phyloP scores from a whole-genome alignment of 306 rosid species.

The Notholithocarpus densiflorus region DNA sequence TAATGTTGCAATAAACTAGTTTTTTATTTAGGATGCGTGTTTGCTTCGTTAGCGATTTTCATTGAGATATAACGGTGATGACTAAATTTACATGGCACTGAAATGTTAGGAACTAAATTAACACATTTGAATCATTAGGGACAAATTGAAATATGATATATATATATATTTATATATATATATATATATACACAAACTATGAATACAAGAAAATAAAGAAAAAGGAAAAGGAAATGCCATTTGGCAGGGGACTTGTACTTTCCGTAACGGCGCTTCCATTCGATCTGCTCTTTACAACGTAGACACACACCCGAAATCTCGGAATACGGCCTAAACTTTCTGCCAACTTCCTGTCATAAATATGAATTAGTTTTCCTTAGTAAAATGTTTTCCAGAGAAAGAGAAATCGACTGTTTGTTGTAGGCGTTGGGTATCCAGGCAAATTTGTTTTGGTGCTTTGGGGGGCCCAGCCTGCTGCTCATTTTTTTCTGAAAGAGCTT shows the following conservation, averaged over 20 bases:
- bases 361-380: neutral
- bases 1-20: no score
- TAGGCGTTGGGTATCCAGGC: neutral
- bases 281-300: slow-evolving; percentile 25
- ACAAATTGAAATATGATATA: no score
- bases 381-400: neutral
- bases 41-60: no score
- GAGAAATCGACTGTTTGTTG: neutral
- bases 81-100: no score
- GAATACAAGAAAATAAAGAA: neutral
- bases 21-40: no score
- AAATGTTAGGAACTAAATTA: no score
- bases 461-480: neutral
- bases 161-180: no score
- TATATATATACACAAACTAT: no score
- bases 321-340: neutral
- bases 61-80: no score
- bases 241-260: slow-evolving; percentile 86
- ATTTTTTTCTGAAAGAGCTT: neutral
- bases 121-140: no score
- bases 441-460: neutral
- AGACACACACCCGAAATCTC: slow-evolving; percentile 63
- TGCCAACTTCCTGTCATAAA: neutral
- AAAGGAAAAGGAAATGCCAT: slow-evolving; percentile 36
- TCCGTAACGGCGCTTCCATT: slow-evolving; percentile 84